Evolutionary conservation across 2,329 filamentous ascomycete genomes (phyloP), one percentile per base, ranked within the genome.

Genomic region (Cladorrhinum sp.): DNA sequence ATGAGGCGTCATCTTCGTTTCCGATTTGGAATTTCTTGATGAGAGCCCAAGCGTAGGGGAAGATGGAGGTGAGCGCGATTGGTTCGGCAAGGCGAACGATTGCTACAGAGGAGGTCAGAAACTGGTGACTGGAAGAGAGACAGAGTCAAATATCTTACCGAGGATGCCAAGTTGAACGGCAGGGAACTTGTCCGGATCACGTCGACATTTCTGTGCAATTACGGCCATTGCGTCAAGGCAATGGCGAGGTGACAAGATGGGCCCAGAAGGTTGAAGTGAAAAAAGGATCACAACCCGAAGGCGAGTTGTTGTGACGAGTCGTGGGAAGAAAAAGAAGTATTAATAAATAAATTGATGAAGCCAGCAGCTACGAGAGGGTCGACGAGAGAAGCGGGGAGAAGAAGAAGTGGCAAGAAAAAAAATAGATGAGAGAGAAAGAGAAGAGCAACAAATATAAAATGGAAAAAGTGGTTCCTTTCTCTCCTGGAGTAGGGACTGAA

Each of bases 11-110:
- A 76, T 84, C 79, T 67, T 86, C 84, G 68, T 85, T 82, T 64
- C 88, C 90, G 67, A 93, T 82, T 46, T 90, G 71, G 74, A 92
- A 92, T 68, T 86, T 82, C 75, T 90, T 90, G 67, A 94, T 87
- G 67, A 94, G 86, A 62, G 89, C 84, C 89, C 90, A 96, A 62
- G 91, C 91, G 75, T 96, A 97, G 20, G 93, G 93, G 70, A 94
- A 96, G 75, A 96, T 95, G 71, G 91, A 95, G 1, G 92, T 96
- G 65, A 97, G 84, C 55, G 93, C 92, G 69, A 97, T 94, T 21
- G 93, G 93, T 75, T 97, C 93, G 57, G 92, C 91, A 67, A 97
- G 86, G 65, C 93, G 91, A 72, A 96, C 93, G 80, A 96, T 91
- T 73, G 92, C 92, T 96, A 69, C 26, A 21, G 2, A 18, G 23